These are phyloP conservation scores for Tricholoma sp. DNA, from an alignment of 768 basidiomycete genomes.

Conservation along the genomic window DNA sequence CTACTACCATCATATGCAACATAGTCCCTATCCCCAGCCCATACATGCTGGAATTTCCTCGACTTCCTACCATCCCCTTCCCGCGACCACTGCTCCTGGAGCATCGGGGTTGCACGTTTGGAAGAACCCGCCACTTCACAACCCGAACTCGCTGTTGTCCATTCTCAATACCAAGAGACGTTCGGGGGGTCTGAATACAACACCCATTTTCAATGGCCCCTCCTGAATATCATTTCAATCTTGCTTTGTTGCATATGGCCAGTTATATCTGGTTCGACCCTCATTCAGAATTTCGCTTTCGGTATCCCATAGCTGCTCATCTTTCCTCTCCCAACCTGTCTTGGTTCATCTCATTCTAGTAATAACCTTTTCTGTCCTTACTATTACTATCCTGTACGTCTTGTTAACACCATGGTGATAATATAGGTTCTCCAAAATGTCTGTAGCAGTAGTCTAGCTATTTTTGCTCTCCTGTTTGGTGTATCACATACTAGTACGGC, in stretches of 20 bases:
- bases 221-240: neutral
- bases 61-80: neutral
- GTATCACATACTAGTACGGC: too few species aligned
- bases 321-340: neutral
- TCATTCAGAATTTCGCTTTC: neutral
- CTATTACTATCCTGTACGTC: neutral
- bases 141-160: conserved; percentile 3
- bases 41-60: neutral
- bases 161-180: conserved; percentile 1
- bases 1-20: neutral
- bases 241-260: neutral
- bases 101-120: neutral
- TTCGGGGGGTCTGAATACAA: neutral
- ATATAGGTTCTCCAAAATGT: neutral
- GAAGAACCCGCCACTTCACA: neutral
- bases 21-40: neutral
- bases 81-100: neutral
- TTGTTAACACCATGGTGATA: neutral
- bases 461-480: too few species aligned
- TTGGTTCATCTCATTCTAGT: neutral
- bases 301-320: neutral
- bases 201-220: neutral
- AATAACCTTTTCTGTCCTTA: neutral
- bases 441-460: too few species aligned
- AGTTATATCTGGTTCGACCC: neutral